These are phyloP conservation scores for Brettanomyces anomalus DNA, from an alignment of 805 yeast species.

Conservation along the genomic window DNA sequence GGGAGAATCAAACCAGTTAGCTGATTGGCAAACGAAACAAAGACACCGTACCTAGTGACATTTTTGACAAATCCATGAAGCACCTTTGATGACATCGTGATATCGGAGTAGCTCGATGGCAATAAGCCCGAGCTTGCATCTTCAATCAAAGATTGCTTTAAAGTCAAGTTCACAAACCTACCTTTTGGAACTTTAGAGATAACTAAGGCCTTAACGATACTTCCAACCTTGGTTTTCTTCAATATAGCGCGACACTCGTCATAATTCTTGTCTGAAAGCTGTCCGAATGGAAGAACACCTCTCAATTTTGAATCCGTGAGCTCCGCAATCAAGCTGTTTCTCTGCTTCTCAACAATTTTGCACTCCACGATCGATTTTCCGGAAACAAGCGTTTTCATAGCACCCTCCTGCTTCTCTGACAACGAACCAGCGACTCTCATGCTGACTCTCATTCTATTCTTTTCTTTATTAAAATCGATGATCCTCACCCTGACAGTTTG, in stretches of 20 bases:
- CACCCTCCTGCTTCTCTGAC: slow-evolving; percentile 36
- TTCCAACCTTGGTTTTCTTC: slow-evolving; percentile 58
- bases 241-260: slow-evolving; percentile 61
- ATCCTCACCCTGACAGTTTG: slow-evolving; percentile 76
- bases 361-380: slow-evolving; percentile 58
- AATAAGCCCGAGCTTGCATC: slow-evolving; percentile 47
- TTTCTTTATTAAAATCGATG: slow-evolving; percentile 43
- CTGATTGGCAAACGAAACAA: slow-evolving; percentile 71
- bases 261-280: slow-evolving; percentile 65
- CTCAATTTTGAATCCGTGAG: slow-evolving; percentile 40
- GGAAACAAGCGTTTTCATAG: slow-evolving; percentile 38
- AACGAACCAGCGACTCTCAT: slow-evolving; percentile 56
- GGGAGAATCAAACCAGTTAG: slow-evolving; percentile 80
- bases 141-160: slow-evolving; percentile 56
- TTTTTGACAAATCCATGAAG: slow-evolving; percentile 73
- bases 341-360: slow-evolving; percentile 62
- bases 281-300: slow-evolving; percentile 69
- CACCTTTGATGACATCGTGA: slow-evolving; percentile 36
- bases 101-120: slow-evolving; percentile 54
- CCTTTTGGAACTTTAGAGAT: slow-evolving; percentile 58
- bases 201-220: slow-evolving; percentile 47
- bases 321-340: slow-evolving; percentile 64
- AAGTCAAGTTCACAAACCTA: slow-evolving; percentile 52
- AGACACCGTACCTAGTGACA: slow-evolving; percentile 71
- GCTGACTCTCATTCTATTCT: slow-evolving; percentile 56